Base-by-base conservation (phyloP, 352 stramenopile genomes). In the Stramenopiles sp. region DNA sequence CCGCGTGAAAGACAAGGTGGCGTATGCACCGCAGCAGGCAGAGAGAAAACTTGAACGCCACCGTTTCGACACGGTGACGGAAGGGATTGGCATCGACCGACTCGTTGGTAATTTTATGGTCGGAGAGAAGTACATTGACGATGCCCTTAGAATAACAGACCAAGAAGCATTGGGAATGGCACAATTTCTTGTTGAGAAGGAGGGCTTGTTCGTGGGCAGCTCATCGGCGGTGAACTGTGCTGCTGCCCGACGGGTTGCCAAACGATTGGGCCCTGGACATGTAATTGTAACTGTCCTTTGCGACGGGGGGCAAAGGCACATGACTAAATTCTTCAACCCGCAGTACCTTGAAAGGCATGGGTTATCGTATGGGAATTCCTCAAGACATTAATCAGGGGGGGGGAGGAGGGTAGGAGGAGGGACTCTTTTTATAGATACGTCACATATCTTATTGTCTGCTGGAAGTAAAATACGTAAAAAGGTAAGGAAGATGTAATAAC, bases 81-180 rank as follows among this genome's bases (percentile, higher is more conserved):
- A 98, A 82, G 94, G 95, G 32, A 96, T 99, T 49, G 95, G 94
- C 74, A 91, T 98, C 73, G 94, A 98, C 81, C 90, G 94, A 6
- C 79, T 98, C 69, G 98, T 93, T 3, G 83, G 87, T 34, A 99
- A 99, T 81, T 98, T 98, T 78, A 75, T 91, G 75, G 83, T 90
- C 2, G 85, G 85, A 32, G 82, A 87, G 3, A 93, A 92, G 4
- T 79, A 92, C 32, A 81, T 97, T 1, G 91, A 97, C 79, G 84
- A 89, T 76, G 90, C 93, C 32, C 85, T 97, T 79, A 88, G 88
- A 73, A 89, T 91, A 49, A 87, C 87, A 0, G 92, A 94, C 76
- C 84, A 97, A 77, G 91, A 98, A 79, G 93, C 93, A 3, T 87
- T 98, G 1, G 86, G 96, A 75, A 98, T 98, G 93, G 94, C 93